Evolutionary conservation across 306 rosid genomes (phyloP).

Genomic region (Purshia tridentata): DNA sequence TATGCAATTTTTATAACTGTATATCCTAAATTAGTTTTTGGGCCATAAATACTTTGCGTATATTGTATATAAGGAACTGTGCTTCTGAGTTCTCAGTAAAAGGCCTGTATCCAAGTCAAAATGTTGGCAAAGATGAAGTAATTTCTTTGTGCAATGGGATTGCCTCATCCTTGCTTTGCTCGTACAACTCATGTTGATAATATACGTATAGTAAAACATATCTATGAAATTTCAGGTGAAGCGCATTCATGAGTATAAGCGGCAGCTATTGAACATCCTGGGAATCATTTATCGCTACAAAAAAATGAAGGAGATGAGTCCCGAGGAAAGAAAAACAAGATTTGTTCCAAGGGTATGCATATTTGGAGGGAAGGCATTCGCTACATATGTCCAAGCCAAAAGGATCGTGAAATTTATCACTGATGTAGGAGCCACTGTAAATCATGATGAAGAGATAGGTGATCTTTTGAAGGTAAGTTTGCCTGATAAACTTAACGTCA

Average conservation of each 20-base stretch:
- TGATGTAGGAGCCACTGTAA: conserved; percentile 82
- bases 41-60: too few species aligned
- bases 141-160: not conserved
- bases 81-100: not conserved
- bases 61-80: not conserved
- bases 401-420: conserved; percentile 96
- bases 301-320: conserved; percentile 93
- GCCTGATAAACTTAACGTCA: too few species aligned
- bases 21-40: too few species aligned
- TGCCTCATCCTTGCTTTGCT: not conserved
- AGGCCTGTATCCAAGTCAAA: not conserved
- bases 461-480: conserved; percentile 81
- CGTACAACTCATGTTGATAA: not conserved
- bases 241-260: conserved; percentile 97
- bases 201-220: too few species aligned
- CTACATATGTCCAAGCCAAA: conserved; percentile 94
- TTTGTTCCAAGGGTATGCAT: conserved; percentile 96
- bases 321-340: conserved; percentile 55
- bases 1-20: too few species aligned
- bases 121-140: not conserved
- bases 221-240: conserved; percentile 57
- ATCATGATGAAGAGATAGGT: conserved; percentile 90
- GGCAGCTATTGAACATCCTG: conserved; percentile 79
- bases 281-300: conserved; percentile 97
- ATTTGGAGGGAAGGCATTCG: conserved; percentile 97